Evolutionary conservation across 306 rosid genomes (phyloP).

Genomic region (Coriaria nepalensis): DNA sequence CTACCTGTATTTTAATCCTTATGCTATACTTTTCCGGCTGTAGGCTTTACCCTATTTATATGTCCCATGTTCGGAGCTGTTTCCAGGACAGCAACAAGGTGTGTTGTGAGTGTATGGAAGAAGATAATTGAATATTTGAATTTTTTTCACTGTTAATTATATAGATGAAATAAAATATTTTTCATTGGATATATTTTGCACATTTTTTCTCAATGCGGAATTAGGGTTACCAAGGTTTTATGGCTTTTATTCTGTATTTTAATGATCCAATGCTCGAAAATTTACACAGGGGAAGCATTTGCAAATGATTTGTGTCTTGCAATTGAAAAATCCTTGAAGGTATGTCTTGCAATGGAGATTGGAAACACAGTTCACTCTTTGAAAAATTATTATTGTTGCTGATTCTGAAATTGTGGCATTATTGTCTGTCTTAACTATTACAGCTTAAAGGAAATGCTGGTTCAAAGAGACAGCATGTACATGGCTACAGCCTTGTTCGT

Average conservation of each 20-base stretch:
- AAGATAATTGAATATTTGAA: no score
- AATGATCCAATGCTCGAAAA: no score
- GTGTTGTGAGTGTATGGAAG: no score
- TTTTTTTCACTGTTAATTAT: no score
- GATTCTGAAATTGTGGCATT: not conserved
- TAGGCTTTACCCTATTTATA: slow-evolving; percentile 76
- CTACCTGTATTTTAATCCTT: slow-evolving; percentile 7
- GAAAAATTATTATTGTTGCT: no score
- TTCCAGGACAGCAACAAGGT: slow-evolving; percentile 44
- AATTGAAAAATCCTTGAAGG: slow-evolving; percentile 88
- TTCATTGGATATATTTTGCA: no score
- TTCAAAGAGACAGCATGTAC: slow-evolving; percentile 59
- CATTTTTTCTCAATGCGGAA: no score
- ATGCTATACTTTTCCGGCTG: no score
- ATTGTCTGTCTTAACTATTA: slow-evolving; percentile 9
- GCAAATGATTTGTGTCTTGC: slow-evolving; percentile 38
- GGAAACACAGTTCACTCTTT: slow-evolving; percentile 8
- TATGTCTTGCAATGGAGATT: slow-evolving; percentile 22
- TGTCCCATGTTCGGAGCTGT: slow-evolving; percentile 66
- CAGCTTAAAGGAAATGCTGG: slow-evolving; percentile 68
- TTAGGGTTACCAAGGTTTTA: no score
- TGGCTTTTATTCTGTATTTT: no score
- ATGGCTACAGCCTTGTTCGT: slow-evolving; percentile 78
- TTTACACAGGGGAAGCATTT: slow-evolving; percentile 46
- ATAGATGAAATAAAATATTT: no score